These are phyloP conservation scores for Russula lepida DNA, from an alignment of 768 basidiomycete species.

Conservation along the genomic window DNA sequence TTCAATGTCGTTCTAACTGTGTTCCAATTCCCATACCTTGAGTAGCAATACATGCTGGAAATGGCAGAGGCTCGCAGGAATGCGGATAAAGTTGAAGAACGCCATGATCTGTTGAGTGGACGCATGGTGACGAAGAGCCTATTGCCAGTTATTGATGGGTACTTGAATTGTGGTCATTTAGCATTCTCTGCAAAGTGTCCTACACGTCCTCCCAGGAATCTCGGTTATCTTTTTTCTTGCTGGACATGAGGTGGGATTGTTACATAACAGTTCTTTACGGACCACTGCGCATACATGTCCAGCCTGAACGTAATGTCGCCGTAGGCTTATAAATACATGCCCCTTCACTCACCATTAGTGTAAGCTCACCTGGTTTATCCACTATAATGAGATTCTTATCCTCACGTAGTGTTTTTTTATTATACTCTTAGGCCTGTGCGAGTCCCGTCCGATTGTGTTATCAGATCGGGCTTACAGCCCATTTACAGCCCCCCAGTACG, in stretches of 20 bases:
- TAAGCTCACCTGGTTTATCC: background rate
- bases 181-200: too few relatives aligned
- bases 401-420: conserved; percentile 36
- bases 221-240: background rate
- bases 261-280: background rate
- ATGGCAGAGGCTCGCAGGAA: too few relatives aligned
- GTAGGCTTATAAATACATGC: conserved; percentile 23
- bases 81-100: too few relatives aligned
- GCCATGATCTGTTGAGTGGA: too few relatives aligned
- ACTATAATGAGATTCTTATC: background rate
- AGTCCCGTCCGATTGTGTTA: background rate
- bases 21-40: too few relatives aligned
- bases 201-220: too few relatives aligned
- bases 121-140: too few relatives aligned
- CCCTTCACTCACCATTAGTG: conserved; percentile 20
- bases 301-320: conserved; percentile 20
- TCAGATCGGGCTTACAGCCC: background rate
- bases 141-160: too few relatives aligned
- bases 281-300: conserved; percentile 17
- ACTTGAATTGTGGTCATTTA: too few relatives aligned
- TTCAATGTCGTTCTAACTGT: too few relatives aligned
- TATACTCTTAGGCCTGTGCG: conserved; percentile 40
- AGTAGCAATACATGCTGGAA: too few relatives aligned
- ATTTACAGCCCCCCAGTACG: conserved; percentile 6
- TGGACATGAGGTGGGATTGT: background rate